A percentile compares a stretch with the other conserved stretches of the same genome.
Evolutionary conservation across 1,284 basidiomycete species (phyloP).

Genomic region (Austroboletus olivaceoglutinosus): DNA sequence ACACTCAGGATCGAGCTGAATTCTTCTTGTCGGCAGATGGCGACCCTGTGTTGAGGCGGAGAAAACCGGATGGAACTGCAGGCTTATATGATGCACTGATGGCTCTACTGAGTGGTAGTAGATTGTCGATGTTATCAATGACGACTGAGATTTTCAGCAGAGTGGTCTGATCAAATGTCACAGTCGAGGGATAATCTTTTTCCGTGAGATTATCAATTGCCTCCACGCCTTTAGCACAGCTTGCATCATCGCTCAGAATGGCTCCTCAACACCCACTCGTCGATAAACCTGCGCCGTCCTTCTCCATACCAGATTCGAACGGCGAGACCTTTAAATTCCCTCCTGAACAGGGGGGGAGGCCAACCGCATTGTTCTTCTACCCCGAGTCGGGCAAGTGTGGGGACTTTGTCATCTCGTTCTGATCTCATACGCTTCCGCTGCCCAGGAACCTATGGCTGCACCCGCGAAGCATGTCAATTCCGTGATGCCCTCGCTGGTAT

Average conservation of each 20-base stretch:
- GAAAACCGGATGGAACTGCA: no score
- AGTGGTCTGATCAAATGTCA: no score
- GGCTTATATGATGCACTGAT: no score
- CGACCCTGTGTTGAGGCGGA: no score
- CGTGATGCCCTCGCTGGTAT: constrained; percentile 68
- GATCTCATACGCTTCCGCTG: constrained; percentile 4
- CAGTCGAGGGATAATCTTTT: no score
- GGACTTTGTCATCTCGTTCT: background rate
- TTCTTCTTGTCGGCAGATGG: no score
- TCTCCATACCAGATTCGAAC: constrained; percentile 49
- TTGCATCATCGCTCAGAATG: constrained; percentile 30
- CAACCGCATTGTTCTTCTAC: constrained; percentile 74
- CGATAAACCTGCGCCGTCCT: constrained; percentile 48
- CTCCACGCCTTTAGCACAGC: no score
- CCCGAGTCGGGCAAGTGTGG: constrained; percentile 51
- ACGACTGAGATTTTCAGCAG: no score
- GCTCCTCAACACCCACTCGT: constrained; percentile 39
- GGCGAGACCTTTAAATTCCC: constrained; percentile 50
- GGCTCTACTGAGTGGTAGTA: no score
- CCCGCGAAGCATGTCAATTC: constrained; percentile 75
- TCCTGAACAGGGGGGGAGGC: constrained; percentile 46
- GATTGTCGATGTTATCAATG: no score
- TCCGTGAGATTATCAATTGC: no score
- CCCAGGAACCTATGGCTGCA: constrained; percentile 71
- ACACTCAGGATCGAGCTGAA: background rate